Evolutionary conservation across 2,329 filamentous ascomycete genomes (phyloP).

Genomic region (Alternaria burnsii): DNA sequence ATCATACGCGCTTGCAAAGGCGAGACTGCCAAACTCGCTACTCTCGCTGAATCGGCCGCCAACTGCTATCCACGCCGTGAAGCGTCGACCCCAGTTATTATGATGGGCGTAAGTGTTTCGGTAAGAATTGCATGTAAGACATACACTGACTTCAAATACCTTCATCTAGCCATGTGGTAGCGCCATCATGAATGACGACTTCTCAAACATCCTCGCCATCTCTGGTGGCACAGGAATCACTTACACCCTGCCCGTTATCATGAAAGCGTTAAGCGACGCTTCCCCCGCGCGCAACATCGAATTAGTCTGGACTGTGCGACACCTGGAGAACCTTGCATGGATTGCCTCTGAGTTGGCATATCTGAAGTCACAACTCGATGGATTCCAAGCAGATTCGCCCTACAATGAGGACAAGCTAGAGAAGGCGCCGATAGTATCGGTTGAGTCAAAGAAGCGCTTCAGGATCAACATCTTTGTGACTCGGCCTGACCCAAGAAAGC

Average conservation of each 20-base stretch:
- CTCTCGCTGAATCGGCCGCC: constrained; percentile 11
- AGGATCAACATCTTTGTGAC: constrained; percentile 11
- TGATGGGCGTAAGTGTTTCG: neutral
- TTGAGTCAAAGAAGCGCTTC: constrained; percentile 4
- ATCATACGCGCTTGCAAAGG: no score
- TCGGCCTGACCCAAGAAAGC: neutral
- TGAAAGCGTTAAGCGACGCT: neutral
- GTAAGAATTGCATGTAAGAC: no score
- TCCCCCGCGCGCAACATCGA: constrained; percentile 13
- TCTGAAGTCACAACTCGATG: constrained; percentile 5
- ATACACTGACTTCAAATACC: no score
- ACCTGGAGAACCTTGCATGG: constrained; percentile 8
- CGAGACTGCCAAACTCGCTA: neutral
- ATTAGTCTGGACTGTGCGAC: constrained; percentile 9
- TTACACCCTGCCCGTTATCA: constrained; percentile 11
- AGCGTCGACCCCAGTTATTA: constrained; percentile 12
- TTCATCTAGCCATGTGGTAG: neutral
- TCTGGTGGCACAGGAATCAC: constrained; percentile 14
- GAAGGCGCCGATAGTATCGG: neutral
- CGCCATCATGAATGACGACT: constrained; percentile 4
- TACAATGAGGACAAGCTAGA: constrained; percentile 4
- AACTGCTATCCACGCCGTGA: constrained; percentile 9
- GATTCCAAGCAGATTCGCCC: neutral
- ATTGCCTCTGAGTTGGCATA: constrained; percentile 1
- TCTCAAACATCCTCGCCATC: constrained; percentile 8